Conservation (phyloP, 1,139 yeast species). For the Debaryomyces singareniensis region DNA sequence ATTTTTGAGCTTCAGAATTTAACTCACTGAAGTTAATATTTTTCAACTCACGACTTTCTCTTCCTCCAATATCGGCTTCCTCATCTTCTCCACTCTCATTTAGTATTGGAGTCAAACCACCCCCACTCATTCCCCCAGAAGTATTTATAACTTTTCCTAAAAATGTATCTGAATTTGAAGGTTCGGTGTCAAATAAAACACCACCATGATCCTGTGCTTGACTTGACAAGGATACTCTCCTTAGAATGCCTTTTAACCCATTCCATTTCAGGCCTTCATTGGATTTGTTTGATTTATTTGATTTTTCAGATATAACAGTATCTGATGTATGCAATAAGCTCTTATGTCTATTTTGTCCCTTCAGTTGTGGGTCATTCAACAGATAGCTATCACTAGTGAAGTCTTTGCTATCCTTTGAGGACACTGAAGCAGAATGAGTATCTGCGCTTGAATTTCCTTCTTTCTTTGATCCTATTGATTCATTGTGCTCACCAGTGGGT, state of each 20-base stretch:
- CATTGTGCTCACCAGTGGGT: neutral
- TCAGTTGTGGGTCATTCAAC: neutral
- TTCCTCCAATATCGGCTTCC: constrained; percentile 14
- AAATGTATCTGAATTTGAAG: constrained; percentile 30
- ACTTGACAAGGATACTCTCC: constrained; percentile 32
- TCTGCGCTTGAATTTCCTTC: constrained; percentile 1
- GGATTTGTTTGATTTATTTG: neutral
- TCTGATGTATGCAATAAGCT: neutral
- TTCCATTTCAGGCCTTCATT: neutral
- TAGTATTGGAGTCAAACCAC: constrained; percentile 28
- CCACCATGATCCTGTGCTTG: constrained; percentile 8
- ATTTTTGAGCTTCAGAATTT: constrained; percentile 35
- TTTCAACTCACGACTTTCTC: constrained; percentile 26
- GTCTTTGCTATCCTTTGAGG: neutral
- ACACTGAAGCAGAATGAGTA: neutral
- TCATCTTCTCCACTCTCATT: constrained; percentile 16
- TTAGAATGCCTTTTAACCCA: constrained; percentile 24
- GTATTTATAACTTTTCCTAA: constrained; percentile 26
- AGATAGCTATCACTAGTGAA: neutral
- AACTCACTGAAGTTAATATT: constrained; percentile 28
- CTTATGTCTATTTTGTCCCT: neutral
- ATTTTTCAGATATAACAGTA: neutral
- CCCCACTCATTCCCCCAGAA: constrained; percentile 24
- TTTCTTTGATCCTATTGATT: neutral
- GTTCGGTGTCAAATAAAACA: constrained; percentile 14